Percentiles rank a stretch among this genome's conserved stretches.
Conservation (phyloP, 1,284 basidiomycete genomes). For the Ganoderma leucocontextum region DNA sequence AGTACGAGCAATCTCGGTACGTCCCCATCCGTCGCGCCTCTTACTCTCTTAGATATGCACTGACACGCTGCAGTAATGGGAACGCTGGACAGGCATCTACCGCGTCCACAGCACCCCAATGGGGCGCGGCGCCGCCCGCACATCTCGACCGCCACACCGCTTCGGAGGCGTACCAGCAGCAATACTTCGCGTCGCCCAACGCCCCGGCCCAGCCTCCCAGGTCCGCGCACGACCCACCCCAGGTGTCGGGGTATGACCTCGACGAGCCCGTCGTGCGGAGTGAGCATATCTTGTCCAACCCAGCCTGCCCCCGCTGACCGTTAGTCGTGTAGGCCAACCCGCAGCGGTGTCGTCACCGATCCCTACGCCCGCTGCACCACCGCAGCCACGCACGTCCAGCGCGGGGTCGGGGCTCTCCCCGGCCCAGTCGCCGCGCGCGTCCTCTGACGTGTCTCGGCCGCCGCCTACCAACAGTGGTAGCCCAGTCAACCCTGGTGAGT, state of each 20-base stretch:
- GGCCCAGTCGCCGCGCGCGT: constrained; percentile 33
- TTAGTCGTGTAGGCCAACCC: constrained; percentile 1
- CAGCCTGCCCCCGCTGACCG: not conserved
- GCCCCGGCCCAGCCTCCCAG: constrained; percentile 12
- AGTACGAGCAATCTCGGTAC: constrained; percentile 63
- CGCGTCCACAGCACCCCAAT: constrained; percentile 27
- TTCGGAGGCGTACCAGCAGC: constrained; percentile 33
- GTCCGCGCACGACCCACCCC: constrained; percentile 12
- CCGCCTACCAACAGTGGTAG: constrained; percentile 40
- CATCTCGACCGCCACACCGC: constrained; percentile 38
- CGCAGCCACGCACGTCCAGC: constrained; percentile 4
- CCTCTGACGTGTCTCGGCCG: constrained; percentile 37
- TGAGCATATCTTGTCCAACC: not conserved
- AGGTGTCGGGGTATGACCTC: constrained; percentile 35
- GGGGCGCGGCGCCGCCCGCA: constrained; percentile 29
- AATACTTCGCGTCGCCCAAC: constrained; percentile 28
- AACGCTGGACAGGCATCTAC: constrained; percentile 13
- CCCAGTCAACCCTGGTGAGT: constrained; percentile 44
- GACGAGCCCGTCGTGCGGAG: constrained; percentile 16
- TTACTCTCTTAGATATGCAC: not conserved
- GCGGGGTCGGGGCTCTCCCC: constrained; percentile 15
- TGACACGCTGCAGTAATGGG: not conserved
- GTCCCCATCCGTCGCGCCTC: constrained; percentile 17
- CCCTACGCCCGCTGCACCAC: constrained; percentile 14
- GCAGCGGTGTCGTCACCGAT: constrained; percentile 15